A percentile compares a stretch with the other conserved stretches of the same genome.
These are phyloP conservation scores for Lichtheimia hyalospora DNA, from an alignment of 371 early-diverging fungal species.

Conservation along the genomic window DNA sequence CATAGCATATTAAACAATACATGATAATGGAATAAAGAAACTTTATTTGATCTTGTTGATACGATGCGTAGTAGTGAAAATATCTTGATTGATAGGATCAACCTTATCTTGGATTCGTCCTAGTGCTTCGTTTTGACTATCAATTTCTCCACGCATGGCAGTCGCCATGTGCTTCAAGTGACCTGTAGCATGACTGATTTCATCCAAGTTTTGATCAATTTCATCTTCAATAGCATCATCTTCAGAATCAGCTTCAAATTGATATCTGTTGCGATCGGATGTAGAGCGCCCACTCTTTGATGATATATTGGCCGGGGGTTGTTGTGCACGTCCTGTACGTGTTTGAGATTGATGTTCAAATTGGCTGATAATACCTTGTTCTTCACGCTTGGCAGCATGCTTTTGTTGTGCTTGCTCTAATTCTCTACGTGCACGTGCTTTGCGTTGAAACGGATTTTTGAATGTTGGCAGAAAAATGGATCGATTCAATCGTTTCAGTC, in stretches of 20 bases:
- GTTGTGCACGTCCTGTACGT: slow-evolving; percentile 53
- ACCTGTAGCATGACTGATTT: slow-evolving; percentile 57
- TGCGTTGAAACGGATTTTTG: slow-evolving; percentile 63
- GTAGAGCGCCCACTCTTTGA: slow-evolving; percentile 25
- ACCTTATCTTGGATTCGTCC: slow-evolving; percentile 32
- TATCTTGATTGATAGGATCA: slow-evolving; percentile 41
- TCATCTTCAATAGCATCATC: slow-evolving; percentile 76
- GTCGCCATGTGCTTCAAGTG: slow-evolving; percentile 72
- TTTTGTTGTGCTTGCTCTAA: slow-evolving; percentile 50
- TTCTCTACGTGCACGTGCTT: slow-evolving; percentile 59
- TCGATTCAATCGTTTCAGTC: slow-evolving; percentile 75
- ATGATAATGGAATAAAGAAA: too few relatives aligned
- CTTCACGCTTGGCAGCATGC: slow-evolving; percentile 43
- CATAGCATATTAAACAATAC: too few relatives aligned
- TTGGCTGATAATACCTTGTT: slow-evolving; percentile 26
- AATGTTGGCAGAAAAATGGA: slow-evolving; percentile 75
- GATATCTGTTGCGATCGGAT: slow-evolving; percentile 63
- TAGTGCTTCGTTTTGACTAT: slow-evolving; percentile 57
- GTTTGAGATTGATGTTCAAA: slow-evolving; percentile 24
- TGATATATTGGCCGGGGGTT: not conserved
- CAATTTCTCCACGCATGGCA: slow-evolving; percentile 72
- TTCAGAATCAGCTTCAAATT: slow-evolving; percentile 63
- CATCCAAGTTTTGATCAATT: slow-evolving; percentile 75
- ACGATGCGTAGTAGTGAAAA: slow-evolving; percentile 40
- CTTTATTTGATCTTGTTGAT: slow-evolving; percentile 38